Conservation (phyloP, 441 rosid species). For the Geranium incanum region DNA sequence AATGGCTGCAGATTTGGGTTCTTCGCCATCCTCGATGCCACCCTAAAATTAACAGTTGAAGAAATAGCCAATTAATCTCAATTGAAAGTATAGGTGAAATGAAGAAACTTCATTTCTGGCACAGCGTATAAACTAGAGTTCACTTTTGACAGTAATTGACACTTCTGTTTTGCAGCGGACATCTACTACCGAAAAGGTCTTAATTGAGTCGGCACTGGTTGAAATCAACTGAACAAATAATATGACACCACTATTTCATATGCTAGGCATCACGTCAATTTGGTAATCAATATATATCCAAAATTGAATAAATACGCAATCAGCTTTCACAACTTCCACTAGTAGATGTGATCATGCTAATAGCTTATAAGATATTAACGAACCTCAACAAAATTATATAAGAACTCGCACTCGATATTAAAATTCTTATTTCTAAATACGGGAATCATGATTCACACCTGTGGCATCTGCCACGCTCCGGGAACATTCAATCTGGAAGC, state of each 20-base stretch:
- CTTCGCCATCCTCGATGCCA: constrained; percentile 85
- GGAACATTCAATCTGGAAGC: constrained; percentile 95
- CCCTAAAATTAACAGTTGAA: constrained; percentile 42
- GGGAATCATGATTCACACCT: constrained; percentile 35
- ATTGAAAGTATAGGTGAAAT: neutral
- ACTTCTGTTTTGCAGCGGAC: neutral
- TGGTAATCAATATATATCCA: neutral
- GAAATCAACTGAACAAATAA: neutral
- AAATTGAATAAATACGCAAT: neutral
- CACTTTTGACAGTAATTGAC: neutral
- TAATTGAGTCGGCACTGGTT: neutral
- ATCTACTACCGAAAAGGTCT: neutral
- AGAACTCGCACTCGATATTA: neutral
- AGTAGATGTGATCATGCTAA: no score
- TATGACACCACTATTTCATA: neutral
- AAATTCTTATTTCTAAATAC: no score
- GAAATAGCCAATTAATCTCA: constrained; percentile 10
- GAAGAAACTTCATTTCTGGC: neutral
- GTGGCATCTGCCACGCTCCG: constrained; percentile 99
- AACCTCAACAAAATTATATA: neutral
- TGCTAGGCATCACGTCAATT: neutral
- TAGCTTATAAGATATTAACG: neutral
- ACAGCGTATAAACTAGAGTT: neutral
- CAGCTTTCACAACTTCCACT: neutral
- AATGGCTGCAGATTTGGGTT: constrained; percentile 72